Conservation (phyloP, 306 rosid species). For the Acacia confusa region DNA sequence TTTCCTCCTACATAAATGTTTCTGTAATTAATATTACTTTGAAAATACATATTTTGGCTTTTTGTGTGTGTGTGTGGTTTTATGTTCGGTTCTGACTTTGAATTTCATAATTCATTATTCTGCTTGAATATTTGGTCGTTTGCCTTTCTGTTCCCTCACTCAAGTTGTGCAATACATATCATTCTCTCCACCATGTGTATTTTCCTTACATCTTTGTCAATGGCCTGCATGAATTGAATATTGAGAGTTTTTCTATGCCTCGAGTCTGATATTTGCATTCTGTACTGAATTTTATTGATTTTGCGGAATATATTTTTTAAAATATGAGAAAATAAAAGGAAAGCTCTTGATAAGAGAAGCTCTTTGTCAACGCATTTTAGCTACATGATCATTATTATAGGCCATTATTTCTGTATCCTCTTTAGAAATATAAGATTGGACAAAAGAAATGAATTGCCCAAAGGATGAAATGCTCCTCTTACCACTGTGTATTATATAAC, state of each 20-base stretch:
- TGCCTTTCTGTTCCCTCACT: slow-evolving; percentile 6
- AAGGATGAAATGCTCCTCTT: no score
- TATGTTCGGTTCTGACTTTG: not conserved
- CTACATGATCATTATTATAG: slow-evolving; percentile 13
- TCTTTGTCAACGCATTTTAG: not conserved
- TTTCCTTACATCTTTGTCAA: not conserved
- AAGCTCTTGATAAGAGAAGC: not conserved
- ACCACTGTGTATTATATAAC: no score
- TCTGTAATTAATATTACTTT: not conserved
- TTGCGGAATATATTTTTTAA: not conserved
- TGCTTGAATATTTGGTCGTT: not conserved
- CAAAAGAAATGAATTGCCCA: no score
- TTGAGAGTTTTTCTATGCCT: not conserved
- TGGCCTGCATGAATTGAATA: not conserved
- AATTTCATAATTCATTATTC: not conserved
- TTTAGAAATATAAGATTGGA: no score
- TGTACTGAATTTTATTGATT: not conserved
- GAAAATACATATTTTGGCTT: not conserved
- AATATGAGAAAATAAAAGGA: not conserved
- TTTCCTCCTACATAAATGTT: not conserved
- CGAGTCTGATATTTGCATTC: not conserved
- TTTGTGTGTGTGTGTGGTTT: not conserved
- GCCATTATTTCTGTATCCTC: slow-evolving; percentile 17
- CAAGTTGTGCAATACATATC: not conserved
- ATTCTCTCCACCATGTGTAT: not conserved